Percentiles rank a stretch among this genome's conserved stretches.
These are phyloP conservation scores for Ganoderma lingzhi DNA, from an alignment of 1,284 basidiomycete genomes.

Conservation along the genomic window DNA sequence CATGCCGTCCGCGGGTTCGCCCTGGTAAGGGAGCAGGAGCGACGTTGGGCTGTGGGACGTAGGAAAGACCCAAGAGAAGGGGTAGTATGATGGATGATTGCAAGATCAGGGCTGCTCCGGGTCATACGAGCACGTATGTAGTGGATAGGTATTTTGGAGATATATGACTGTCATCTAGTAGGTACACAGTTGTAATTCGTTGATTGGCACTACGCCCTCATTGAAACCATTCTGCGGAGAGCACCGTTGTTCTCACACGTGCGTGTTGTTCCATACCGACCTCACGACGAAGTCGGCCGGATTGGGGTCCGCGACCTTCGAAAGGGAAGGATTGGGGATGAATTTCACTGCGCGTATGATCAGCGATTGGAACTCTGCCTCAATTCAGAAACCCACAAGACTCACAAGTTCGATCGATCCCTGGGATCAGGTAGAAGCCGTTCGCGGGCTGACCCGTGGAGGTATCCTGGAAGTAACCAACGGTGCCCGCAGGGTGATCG, in stretches of 20 bases:
- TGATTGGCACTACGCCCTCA: background rate
- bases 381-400: background rate
- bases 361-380: background rate
- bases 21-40: constrained; percentile 1
- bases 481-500: constrained; percentile 61
- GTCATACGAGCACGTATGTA: background rate
- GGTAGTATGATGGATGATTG: background rate
- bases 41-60: background rate
- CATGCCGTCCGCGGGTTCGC: background rate
- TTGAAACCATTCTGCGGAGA: background rate
- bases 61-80: background rate
- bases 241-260: constrained; percentile 35
- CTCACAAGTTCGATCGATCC: constrained; percentile 56
- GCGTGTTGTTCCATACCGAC: constrained; percentile 66
- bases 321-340: constrained; percentile 48
- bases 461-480: constrained; percentile 61
- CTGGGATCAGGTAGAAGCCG: constrained; percentile 63
- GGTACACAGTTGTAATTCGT: background rate
- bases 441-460: constrained; percentile 52
- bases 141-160: background rate
- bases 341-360: constrained; percentile 51
- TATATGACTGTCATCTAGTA: background rate
- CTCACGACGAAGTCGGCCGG: constrained; percentile 59
- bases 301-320: constrained; percentile 46
- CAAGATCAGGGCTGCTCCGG: background rate